Conservation (phyloP, 352 stramenopile genomes). For the Phytophthora ohioensis region DNA sequence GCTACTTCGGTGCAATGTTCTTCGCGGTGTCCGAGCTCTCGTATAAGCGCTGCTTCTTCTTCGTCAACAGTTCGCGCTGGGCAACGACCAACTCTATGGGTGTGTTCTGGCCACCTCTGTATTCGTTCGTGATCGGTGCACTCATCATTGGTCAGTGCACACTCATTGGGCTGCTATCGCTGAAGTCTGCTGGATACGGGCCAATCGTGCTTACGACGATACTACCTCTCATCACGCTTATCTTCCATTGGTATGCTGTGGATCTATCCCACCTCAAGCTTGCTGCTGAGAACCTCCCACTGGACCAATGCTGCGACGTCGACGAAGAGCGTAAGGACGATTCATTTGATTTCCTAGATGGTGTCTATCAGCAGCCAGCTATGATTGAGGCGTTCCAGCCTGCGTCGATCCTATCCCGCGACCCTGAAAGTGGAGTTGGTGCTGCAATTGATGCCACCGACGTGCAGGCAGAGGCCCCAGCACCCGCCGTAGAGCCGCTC, state of each 20-base stretch:
- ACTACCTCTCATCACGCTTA: conserved; percentile 61
- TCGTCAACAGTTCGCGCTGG: conserved; percentile 71
- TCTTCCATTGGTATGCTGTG: conserved; percentile 74
- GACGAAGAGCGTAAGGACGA: conserved; percentile 65
- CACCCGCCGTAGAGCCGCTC: conserved; percentile 22
- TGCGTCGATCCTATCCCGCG: conserved; percentile 29
- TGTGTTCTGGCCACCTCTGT: conserved; percentile 75
- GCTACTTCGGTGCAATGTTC: conserved; percentile 68
- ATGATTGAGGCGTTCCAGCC: conserved; percentile 57
- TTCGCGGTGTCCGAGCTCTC: conserved; percentile 74
- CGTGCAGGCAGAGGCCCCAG: conserved; percentile 19
- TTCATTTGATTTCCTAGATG: conserved; percentile 68
- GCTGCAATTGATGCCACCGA: conserved; percentile 32
- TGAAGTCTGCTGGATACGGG: conserved; percentile 63
- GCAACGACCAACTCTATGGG: conserved; percentile 65
- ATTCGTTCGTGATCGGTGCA: conserved; percentile 69
- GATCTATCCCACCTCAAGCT: conserved; percentile 58
- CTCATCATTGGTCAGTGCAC: conserved; percentile 72
- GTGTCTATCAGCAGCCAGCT: conserved; percentile 74
- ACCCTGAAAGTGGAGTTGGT: conserved; percentile 31
- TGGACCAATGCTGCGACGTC: conserved; percentile 72
- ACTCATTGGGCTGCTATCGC: conserved; percentile 70
- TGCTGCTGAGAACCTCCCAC: conserved; percentile 60
- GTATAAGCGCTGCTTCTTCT: conserved; percentile 77
- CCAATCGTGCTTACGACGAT: conserved; percentile 51